These are phyloP conservation scores for Rhizoctonia solani DNA, from an alignment of 1,284 basidiomycete species.

Conservation along the genomic window DNA sequence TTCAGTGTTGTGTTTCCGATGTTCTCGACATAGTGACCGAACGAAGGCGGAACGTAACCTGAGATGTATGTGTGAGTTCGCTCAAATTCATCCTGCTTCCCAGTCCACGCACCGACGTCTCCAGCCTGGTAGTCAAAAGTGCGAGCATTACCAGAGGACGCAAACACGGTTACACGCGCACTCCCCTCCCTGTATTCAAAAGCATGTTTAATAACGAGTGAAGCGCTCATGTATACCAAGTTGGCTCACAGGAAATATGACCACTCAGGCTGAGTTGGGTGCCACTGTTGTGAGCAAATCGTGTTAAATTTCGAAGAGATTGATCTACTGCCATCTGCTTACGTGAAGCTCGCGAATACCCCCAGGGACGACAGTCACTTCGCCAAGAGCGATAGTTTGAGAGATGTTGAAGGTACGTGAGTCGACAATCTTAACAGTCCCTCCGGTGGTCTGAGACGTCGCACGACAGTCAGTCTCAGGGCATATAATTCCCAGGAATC, in stretches of 20 bases:
- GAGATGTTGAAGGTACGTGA: conserved; percentile 17
- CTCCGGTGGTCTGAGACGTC: not conserved
- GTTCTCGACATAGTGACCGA: conserved; percentile 20
- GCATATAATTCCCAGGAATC: too few species aligned
- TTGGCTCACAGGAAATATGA: conserved; percentile 41
- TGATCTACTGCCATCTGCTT: conserved; percentile 40
- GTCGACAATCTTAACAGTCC: conserved; percentile 16
- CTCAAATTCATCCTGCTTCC: not conserved
- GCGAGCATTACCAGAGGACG: conserved; percentile 60
- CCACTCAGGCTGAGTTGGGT: conserved; percentile 41
- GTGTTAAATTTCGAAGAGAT: not conserved
- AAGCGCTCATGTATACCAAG: too few species aligned
- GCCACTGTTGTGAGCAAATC: conserved; percentile 8
- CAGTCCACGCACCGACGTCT: conserved; percentile 56
- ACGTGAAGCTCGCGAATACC: conserved; percentile 56
- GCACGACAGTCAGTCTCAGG: not conserved
- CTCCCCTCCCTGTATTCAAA: conserved; percentile 3
- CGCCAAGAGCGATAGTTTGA: conserved; percentile 18
- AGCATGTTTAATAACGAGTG: not conserved
- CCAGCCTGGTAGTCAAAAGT: conserved; percentile 72
- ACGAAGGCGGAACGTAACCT: conserved; percentile 56
- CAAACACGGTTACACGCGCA: conserved; percentile 49
- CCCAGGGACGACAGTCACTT: not conserved
- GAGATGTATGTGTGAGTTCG: not conserved
- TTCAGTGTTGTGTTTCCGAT: conserved; percentile 1